These are phyloP conservation scores for Aspergillus arachidicola DNA, from an alignment of 2,329 filamentous ascomycete species.

Conservation along the genomic window DNA sequence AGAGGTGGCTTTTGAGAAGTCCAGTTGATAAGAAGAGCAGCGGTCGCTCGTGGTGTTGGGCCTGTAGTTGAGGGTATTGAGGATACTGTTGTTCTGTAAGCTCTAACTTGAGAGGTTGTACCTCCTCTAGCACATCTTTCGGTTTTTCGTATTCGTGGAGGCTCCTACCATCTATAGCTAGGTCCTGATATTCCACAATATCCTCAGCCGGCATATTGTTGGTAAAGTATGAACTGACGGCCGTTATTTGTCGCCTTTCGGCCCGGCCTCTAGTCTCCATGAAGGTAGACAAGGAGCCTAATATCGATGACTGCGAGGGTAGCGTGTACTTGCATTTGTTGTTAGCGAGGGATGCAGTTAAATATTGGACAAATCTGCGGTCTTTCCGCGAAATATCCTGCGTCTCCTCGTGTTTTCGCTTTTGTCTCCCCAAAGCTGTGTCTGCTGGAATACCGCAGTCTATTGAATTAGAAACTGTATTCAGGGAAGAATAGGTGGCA, in stretches of 20 bases:
- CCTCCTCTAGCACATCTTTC: background rate
- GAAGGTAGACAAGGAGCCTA: conserved; percentile 51
- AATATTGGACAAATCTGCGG: background rate
- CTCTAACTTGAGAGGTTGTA: background rate
- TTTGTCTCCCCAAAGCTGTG: background rate
- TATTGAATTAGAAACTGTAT: background rate
- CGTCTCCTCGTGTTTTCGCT: background rate
- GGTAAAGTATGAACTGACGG: conserved; percentile 30
- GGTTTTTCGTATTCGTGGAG: background rate
- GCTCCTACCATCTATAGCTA: background rate
- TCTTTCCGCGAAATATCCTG: background rate
- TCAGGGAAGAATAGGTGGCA: background rate
- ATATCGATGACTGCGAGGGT: conserved; percentile 33
- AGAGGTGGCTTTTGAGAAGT: conserved; percentile 31
- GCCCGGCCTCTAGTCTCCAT: conserved; percentile 50
- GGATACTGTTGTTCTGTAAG: background rate
- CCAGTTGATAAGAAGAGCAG: conserved; percentile 28
- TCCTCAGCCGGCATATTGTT: background rate
- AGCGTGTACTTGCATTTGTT: background rate
- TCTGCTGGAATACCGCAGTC: background rate
- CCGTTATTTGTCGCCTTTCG: conserved; percentile 29
- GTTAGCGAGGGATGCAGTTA: background rate
- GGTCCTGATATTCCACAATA: background rate
- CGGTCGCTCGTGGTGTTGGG: conserved; percentile 24
- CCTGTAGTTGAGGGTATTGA: background rate